Percentiles rank a stretch among this genome's conserved stretches.
Evolutionary conservation across 257 asterid species (phyloP).

Genomic region (Echites panduratus): DNA sequence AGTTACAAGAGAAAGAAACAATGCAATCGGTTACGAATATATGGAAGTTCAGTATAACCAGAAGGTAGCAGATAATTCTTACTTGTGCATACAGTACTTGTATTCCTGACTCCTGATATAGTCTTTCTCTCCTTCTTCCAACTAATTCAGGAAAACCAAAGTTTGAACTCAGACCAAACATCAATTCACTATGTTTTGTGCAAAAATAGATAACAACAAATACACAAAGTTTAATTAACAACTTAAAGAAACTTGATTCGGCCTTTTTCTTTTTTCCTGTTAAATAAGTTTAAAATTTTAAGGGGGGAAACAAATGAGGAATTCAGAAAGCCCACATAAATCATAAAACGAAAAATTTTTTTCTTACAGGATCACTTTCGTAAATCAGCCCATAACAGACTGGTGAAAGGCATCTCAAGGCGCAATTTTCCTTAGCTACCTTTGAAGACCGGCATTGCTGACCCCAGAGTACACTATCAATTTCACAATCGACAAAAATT

Average conservation of each 20-base stretch:
- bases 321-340: background rate
- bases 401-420: constrained; percentile 74
- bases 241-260: background rate
- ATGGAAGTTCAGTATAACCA: background rate
- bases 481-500: background rate
- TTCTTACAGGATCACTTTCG: constrained; percentile 86
- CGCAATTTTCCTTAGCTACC: constrained; percentile 83
- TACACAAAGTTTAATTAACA: too few relatives aligned
- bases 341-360: background rate
- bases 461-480: constrained; percentile 82
- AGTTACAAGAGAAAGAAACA: too few relatives aligned
- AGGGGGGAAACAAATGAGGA: background rate
- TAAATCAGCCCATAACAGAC: constrained; percentile 71
- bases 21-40: too few relatives aligned
- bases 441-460: constrained; percentile 58
- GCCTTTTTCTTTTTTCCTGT: background rate
- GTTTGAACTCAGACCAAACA: constrained; percentile 5
- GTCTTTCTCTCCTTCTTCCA: constrained; percentile 97
- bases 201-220: background rate
- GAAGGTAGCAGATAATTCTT: constrained; percentile 9
- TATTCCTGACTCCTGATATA: constrained; percentile 66
- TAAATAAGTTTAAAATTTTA: background rate
- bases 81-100: constrained; percentile 97
- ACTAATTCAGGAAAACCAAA: constrained; percentile 33
- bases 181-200: background rate